phyloP scores from a whole-genome alignment of 2,329 filamentous ascomycete genomes.

The Fusarium sp. region DNA sequence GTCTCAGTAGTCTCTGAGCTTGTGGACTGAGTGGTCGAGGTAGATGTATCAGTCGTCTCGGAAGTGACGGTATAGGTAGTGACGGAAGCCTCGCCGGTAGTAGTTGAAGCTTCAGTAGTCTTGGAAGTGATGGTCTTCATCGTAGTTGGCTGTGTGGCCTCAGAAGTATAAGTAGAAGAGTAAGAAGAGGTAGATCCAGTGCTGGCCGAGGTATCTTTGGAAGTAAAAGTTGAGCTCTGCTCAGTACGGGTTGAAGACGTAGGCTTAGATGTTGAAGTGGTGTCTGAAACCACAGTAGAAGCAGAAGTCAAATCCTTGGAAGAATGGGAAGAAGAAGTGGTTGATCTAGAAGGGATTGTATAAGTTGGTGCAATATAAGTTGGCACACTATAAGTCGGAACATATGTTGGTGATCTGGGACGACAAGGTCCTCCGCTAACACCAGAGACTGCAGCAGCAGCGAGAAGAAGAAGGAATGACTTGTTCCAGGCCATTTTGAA shows the following conservation, averaged over 20 bases:
- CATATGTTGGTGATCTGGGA: constrained; percentile 20
- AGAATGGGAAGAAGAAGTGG: neutral
- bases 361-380: constrained; percentile 18
- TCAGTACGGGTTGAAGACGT: neutral
- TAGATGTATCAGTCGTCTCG: neutral
- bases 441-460: constrained; percentile 4
- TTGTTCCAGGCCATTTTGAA: constrained; percentile 26
- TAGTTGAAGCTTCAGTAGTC: constrained; percentile 2
- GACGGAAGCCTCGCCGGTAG: neutral
- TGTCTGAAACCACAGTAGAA: neutral
- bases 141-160: neutral
- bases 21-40: neutral
- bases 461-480: constrained; percentile 28
- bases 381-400: constrained; percentile 5
- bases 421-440: constrained; percentile 24
- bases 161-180: neutral
- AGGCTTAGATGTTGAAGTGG: neutral
- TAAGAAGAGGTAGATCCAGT: neutral
- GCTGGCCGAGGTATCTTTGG: neutral
- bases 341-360: constrained; percentile 9
- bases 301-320: neutral
- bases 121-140: neutral
- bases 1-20: neutral
- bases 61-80: neutral
- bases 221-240: neutral